Conservation (phyloP, 1,284 basidiomycete species). For the Melampsora abietis-canadensis region DNA sequence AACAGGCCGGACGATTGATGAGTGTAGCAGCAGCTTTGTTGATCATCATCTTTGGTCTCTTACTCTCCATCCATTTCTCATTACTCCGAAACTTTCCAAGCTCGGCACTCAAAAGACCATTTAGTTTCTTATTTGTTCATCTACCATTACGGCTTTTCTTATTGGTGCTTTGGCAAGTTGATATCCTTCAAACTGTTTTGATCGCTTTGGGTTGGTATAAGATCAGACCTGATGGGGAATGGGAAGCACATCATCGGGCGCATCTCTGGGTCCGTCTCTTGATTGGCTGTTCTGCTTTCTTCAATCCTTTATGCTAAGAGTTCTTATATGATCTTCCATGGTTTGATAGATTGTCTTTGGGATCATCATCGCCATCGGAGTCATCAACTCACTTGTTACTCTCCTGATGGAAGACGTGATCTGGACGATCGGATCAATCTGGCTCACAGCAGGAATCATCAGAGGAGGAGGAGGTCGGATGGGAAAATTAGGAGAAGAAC, state of each 20-base stretch:
- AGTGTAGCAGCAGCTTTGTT: conserved; percentile 13
- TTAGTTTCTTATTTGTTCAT: conserved; percentile 59
- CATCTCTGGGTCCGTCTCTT: conserved; percentile 32
- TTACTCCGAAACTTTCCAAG: conserved; percentile 28
- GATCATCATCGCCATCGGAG: conserved; percentile 17
- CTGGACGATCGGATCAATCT: conserved; percentile 32
- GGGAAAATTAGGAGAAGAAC: conserved; percentile 33
- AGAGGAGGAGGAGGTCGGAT: conserved; percentile 14
- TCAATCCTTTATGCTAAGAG: background rate
- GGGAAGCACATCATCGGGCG: conserved; percentile 35
- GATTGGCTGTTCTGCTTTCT: background rate
- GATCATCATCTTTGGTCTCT: conserved; percentile 18
- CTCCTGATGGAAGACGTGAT: conserved; percentile 23
- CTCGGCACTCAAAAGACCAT: conserved; percentile 53
- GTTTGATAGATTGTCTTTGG: conserved; percentile 32
- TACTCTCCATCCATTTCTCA: conserved; percentile 35
- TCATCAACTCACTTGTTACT: conserved; percentile 14
- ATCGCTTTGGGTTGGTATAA: conserved; percentile 56
- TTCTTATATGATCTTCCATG: background rate
- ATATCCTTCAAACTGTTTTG: conserved; percentile 57
- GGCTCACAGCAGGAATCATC: conserved; percentile 23
- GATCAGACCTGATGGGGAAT: conserved; percentile 22
- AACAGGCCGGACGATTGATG: conserved; percentile 32
- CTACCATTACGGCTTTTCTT: conserved; percentile 57
- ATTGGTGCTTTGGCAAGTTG: conserved; percentile 56